A percentile compares a stretch with the other conserved stretches of the same genome.
Evolutionary conservation across 2,329 filamentous ascomycete species (phyloP).

Genomic region (Cephalotrichum gorgonifer): DNA sequence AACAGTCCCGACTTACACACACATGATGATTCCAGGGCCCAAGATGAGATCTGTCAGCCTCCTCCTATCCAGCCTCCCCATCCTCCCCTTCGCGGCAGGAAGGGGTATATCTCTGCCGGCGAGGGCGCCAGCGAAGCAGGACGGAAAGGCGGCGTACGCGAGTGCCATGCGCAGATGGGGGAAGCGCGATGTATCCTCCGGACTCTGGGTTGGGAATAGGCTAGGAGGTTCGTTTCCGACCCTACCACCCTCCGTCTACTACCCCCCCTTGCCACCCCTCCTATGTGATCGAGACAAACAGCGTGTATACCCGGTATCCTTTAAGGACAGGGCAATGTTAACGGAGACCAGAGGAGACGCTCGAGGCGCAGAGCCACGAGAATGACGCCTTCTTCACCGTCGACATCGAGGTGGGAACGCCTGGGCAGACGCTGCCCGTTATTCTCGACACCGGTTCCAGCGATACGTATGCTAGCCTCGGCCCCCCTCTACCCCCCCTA

Average conservation of each 20-base stretch:
- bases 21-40: neutral
- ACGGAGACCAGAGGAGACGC: slow-evolving; percentile 8
- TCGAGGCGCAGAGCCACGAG: slow-evolving; percentile 13
- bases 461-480: slow-evolving; percentile 47
- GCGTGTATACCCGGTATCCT: too few relatives aligned
- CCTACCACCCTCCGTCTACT: neutral
- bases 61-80: neutral
- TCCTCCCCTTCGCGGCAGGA: neutral
- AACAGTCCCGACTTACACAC: too few relatives aligned
- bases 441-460: slow-evolving; percentile 45
- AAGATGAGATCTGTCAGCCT: neutral
- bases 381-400: slow-evolving; percentile 31
- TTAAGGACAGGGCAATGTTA: neutral
- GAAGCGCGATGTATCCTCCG: neutral
- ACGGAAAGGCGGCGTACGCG: neutral
- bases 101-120: neutral
- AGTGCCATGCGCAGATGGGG: neutral
- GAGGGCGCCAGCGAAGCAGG: neutral
- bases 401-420: slow-evolving; percentile 34
- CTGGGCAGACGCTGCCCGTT: slow-evolving; percentile 34
- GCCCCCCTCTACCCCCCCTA: neutral
- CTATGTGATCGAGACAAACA: neutral
- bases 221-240: too few relatives aligned
- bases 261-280: neutral
- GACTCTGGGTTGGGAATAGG: neutral